Percentiles rank a stretch among this genome's conserved stretches.
Conservation (phyloP, 2,329 filamentous ascomycete species). For the Ophiostoma fasciatum region DNA sequence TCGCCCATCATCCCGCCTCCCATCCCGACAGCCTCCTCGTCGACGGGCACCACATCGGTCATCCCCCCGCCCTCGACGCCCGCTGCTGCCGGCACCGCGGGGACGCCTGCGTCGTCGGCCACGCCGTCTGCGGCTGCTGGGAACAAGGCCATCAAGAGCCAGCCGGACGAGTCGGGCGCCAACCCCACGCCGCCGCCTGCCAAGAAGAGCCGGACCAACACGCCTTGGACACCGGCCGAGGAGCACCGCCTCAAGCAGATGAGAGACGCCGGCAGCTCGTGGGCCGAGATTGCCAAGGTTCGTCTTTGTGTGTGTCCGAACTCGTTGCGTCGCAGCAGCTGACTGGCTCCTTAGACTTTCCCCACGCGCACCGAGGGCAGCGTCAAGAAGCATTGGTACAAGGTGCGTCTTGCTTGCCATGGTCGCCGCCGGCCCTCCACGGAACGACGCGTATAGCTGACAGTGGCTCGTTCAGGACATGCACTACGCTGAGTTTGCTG, state of each 20-base stretch:
- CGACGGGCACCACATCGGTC: conserved; percentile 22
- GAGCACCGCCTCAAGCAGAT: conserved; percentile 86
- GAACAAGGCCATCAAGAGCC: conserved; percentile 9
- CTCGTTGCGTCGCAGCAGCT: background rate
- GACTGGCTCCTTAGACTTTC: conserved; percentile 49
- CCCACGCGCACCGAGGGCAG: conserved; percentile 88
- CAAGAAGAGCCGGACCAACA: conserved; percentile 97
- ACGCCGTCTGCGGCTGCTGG: conserved; percentile 10
- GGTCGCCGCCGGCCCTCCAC: too few relatives aligned
- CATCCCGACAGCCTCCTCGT: conserved; percentile 12
- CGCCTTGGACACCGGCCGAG: conserved; percentile 91
- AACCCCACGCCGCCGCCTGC: conserved; percentile 36
- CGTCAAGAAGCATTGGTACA: conserved; percentile 99
- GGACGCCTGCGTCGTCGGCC: conserved; percentile 4
- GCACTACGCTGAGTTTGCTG: conserved; percentile 97
- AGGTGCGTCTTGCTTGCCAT: conserved; percentile 47
- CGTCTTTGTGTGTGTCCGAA: conserved; percentile 10
- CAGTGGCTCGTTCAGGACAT: conserved; percentile 53
- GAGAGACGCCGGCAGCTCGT: conserved; percentile 84
- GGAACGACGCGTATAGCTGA: background rate
- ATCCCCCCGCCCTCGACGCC: conserved; percentile 19
- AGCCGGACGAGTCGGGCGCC: conserved; percentile 19
- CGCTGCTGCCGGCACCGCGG: conserved; percentile 17
- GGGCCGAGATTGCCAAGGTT: conserved; percentile 98
- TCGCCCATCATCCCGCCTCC: conserved; percentile 13